Conservation (phyloP, 1,139 yeast species). For the Candida sojae region DNA sequence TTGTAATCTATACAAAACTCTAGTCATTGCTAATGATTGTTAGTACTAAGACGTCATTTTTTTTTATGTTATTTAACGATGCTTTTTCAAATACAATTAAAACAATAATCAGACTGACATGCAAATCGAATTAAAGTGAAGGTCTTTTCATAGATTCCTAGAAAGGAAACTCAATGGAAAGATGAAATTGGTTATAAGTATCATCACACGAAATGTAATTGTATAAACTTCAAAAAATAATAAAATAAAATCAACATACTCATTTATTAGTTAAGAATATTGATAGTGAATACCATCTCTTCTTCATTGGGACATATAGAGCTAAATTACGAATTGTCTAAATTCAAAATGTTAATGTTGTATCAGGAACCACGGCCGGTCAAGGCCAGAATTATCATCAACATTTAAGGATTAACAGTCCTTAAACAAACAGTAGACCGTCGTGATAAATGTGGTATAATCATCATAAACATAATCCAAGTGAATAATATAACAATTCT, state of each 20-base stretch:
- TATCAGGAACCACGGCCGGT: constrained; percentile 96
- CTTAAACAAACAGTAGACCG: constrained; percentile 96
- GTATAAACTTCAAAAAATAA: background rate
- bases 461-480: constrained; percentile 72
- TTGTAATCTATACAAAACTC: no score
- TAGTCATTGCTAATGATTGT: no score
- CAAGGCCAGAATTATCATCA: constrained; percentile 97
- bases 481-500: no score
- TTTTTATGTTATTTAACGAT: no score
- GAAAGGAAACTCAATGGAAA: constrained; percentile 7
- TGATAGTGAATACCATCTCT: no score
- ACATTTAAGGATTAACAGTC: constrained; percentile 70
- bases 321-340: no score
- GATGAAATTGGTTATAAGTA: constrained; percentile 7
- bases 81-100: no score
- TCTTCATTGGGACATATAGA: no score
- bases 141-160: constrained; percentile 4
- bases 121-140: constrained; percentile 55
- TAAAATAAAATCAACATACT: constrained; percentile 1
- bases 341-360: constrained; percentile 1
- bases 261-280: background rate
- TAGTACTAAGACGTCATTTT: no score
- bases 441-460: constrained; percentile 91
- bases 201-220: constrained; percentile 3
- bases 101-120: constrained; percentile 65